These are phyloP conservation scores for Cicer bijugum DNA, from an alignment of 306 rosid species.

Conservation along the genomic window DNA sequence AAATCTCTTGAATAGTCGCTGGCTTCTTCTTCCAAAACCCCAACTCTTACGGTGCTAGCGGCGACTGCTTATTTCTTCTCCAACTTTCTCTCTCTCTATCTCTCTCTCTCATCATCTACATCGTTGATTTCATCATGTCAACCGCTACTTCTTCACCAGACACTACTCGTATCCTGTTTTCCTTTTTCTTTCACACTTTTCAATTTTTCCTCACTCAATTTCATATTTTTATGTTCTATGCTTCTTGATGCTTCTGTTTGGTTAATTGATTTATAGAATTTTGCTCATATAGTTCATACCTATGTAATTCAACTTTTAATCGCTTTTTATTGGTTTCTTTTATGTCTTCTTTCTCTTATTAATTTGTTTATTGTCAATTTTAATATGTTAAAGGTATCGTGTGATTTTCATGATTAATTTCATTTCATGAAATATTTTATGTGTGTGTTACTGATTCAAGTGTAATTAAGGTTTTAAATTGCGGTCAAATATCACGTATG, in stretches of 20 bases:
- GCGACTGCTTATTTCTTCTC: slow-evolving; percentile 43
- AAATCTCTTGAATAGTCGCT: background rate
- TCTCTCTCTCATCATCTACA: slow-evolving; percentile 1
- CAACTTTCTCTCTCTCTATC: slow-evolving; percentile 42
- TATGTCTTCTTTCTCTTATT: background rate
- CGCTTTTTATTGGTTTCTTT: background rate
- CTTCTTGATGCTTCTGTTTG: background rate
- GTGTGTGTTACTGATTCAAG: background rate
- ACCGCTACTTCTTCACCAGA: slow-evolving; percentile 37
- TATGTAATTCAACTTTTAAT: background rate
- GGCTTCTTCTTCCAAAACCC: slow-evolving; percentile 23
- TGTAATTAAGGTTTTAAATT: background rate
- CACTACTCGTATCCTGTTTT: slow-evolving; percentile 21
- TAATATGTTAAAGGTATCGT: background rate
- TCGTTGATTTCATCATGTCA: slow-evolving; percentile 33
- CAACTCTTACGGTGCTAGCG: slow-evolving; percentile 34
- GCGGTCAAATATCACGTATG: background rate
- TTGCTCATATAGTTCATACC: background rate
- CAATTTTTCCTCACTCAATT: background rate
- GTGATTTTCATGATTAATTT: background rate
- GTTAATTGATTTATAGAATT: background rate
- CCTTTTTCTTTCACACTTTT: background rate
- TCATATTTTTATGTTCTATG: background rate
- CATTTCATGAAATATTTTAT: background rate
- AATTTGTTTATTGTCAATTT: background rate